Conservation (phyloP, 148 eudicot species). For the Rhododendron henanense region DNA sequence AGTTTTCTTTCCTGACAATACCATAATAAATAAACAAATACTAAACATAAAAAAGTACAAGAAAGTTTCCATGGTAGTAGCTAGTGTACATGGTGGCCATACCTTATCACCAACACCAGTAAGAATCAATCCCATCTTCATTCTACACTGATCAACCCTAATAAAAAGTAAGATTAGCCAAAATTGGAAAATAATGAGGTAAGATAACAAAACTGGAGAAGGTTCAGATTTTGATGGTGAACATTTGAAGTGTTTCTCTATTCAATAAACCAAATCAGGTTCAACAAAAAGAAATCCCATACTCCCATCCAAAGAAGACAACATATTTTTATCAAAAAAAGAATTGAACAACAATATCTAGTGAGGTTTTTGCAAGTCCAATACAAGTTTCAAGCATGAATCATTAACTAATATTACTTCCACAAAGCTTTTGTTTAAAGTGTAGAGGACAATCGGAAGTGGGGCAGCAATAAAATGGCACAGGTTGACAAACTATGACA, state of each 20-base stretch:
- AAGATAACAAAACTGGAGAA: background rate
- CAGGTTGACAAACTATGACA: background rate
- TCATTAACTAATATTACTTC: background rate
- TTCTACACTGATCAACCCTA: conserved; percentile 70
- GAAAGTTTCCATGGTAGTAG: background rate
- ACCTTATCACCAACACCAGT: conserved; percentile 91
- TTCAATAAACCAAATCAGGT: background rate
- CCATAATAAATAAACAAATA: background rate
- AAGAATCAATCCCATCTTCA: conserved; percentile 78
- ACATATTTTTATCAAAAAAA: background rate
- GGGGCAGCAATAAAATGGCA: background rate
- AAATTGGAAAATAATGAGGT: background rate
- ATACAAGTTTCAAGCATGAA: background rate
- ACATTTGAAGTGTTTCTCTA: background rate
- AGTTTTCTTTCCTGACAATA: background rate
- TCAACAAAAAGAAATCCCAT: background rate
- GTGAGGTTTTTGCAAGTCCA: background rate
- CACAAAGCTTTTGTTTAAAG: background rate
- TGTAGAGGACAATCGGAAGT: background rate
- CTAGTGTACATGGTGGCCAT: conserved; percentile 10
- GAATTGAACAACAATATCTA: background rate
- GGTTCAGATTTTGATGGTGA: background rate
- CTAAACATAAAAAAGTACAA: background rate
- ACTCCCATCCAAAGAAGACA: background rate
- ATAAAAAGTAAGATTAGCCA: conserved; percentile 17